phyloP scores from a whole-genome alignment of 805 yeast genomes.

The Kluyveromyces dobzhanskii region DNA sequence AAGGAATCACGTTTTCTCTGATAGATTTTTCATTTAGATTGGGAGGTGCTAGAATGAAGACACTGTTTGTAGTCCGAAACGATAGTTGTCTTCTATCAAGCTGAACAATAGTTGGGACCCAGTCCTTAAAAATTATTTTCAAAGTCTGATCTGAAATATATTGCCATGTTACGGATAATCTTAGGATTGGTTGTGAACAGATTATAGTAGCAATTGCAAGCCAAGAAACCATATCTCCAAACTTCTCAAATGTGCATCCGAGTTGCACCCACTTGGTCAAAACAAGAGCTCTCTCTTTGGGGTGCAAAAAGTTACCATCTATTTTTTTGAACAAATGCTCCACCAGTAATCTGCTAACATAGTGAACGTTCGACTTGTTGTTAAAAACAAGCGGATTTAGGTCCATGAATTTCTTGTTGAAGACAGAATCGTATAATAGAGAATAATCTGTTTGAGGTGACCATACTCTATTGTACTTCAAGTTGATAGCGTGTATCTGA shows the following conservation, averaged over 20 bases:
- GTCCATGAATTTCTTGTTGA: constrained; percentile 27
- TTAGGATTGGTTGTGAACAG: constrained; percentile 72
- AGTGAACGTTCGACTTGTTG: constrained; percentile 59
- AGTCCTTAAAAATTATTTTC: constrained; percentile 60
- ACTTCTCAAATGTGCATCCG: constrained; percentile 65
- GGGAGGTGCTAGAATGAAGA: constrained; percentile 73
- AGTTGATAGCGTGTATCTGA: constrained; percentile 59
- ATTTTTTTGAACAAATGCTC: constrained; percentile 54
- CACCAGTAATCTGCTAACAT: constrained; percentile 60
- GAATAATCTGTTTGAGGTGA: constrained; percentile 74
- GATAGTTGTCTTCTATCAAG: constrained; percentile 66
- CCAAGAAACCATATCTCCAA: constrained; percentile 95
- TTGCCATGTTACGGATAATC: constrained; percentile 71
- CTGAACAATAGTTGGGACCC: constrained; percentile 92
- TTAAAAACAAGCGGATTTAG: constrained; percentile 75
- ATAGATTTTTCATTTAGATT: constrained; percentile 74
- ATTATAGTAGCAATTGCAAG: constrained; percentile 77
- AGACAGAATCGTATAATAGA: constrained; percentile 46
- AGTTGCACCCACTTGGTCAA: constrained; percentile 78
- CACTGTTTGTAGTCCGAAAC: constrained; percentile 45
- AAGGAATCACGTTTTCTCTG: constrained; percentile 75
- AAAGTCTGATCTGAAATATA: constrained; percentile 51
- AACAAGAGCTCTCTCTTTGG: constrained; percentile 47
- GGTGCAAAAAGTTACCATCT: constrained; percentile 9
- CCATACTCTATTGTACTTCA: constrained; percentile 61